Evolutionary conservation across 192 early-diverging fungal genomes (phyloP).

Genomic region (Umbelopsis vinacea): DNA sequence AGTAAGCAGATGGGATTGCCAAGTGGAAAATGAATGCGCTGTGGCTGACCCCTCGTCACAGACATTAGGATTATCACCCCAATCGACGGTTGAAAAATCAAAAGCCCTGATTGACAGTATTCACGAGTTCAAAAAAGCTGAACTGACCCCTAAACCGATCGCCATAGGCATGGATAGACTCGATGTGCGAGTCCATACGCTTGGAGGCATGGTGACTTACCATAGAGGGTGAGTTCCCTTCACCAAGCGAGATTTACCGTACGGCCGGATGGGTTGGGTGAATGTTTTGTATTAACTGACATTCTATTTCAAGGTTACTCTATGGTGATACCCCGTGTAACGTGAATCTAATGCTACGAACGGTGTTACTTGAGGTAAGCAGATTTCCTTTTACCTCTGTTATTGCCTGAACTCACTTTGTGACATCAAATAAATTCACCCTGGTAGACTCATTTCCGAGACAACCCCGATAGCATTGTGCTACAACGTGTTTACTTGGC

Average conservation of each 20-base stretch:
- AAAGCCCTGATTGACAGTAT: constrained; percentile 17
- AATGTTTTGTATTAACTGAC: neutral
- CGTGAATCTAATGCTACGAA: constrained; percentile 13
- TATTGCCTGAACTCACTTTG: neutral
- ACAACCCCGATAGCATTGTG: constrained; percentile 23
- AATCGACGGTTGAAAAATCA: neutral
- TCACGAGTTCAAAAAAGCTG: neutral
- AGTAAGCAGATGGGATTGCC: neutral
- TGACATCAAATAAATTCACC: neutral
- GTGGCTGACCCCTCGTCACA: neutral
- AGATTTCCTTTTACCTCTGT: neutral
- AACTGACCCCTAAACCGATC: neutral
- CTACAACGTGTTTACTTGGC: constrained; percentile 23
- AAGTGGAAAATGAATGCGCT: neutral
- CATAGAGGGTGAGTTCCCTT: neutral
- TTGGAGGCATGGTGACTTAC: constrained; percentile 19
- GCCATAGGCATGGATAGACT: constrained; percentile 20
- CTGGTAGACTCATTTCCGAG: constrained; percentile 6
- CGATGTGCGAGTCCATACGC: neutral
- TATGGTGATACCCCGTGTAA: constrained; percentile 18
- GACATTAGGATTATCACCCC: neutral
- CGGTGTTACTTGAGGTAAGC: constrained; percentile 4
- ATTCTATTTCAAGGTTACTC: neutral
- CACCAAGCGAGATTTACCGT: neutral
- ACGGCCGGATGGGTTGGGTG: neutral